These are phyloP conservation scores for Penstemon barbatus DNA, from an alignment of 257 asterid genomes.

Conservation along the genomic window DNA sequence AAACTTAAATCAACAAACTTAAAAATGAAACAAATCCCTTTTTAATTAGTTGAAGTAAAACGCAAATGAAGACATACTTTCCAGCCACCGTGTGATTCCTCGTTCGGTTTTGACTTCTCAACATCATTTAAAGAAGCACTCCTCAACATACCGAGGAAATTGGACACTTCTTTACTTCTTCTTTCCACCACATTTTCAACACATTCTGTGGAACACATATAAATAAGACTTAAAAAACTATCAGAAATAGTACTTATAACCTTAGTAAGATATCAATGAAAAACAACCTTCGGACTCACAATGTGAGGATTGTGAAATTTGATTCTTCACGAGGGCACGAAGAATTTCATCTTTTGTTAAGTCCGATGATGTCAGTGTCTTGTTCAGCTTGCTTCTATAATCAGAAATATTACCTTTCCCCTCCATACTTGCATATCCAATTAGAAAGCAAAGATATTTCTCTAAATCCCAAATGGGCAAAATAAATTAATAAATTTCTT, in stretches of 20 bases:
- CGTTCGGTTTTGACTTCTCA: constrained; percentile 43
- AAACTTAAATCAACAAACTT: not conserved
- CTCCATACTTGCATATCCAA: constrained; percentile 52
- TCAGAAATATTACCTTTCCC: constrained; percentile 44
- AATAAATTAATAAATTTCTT: constrained; percentile 5
- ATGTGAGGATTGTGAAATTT: constrained; percentile 46
- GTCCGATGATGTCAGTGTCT: constrained; percentile 53
- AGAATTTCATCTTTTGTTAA: constrained; percentile 48
- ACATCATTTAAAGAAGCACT: constrained; percentile 55
- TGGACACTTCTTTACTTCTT: constrained; percentile 68
- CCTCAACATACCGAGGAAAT: constrained; percentile 72
- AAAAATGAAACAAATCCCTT: not conserved
- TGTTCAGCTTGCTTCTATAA: constrained; percentile 61
- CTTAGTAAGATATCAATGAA: not conserved
- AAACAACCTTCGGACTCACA: constrained; percentile 38
- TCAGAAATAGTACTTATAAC: not conserved
- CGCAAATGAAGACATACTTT: constrained; percentile 50
- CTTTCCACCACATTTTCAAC: constrained; percentile 46
- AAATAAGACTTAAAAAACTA: not conserved
- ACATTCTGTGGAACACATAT: constrained; percentile 47
- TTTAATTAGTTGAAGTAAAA: not conserved
- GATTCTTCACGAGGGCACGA: constrained; percentile 57
- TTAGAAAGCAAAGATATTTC: constrained; percentile 13
- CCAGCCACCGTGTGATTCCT: constrained; percentile 55
- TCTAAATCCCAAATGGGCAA: constrained; percentile 24